Base-by-base conservation (phyloP, 164 flowering plant genomes). In the Sedum album region DNA sequence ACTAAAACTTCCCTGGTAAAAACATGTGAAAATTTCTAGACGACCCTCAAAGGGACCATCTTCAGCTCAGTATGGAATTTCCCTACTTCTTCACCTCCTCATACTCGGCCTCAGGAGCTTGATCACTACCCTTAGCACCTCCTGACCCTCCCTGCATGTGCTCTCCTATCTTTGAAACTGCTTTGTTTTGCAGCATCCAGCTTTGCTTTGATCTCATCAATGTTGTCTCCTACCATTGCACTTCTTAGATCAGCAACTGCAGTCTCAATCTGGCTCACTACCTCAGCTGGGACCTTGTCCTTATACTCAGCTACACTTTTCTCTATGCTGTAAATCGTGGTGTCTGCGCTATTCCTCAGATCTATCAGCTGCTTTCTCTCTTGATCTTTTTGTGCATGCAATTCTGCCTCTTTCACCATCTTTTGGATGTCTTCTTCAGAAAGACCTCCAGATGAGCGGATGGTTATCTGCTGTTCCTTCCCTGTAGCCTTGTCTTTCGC, bases 381-480 rank as follows among this genome's bases (percentile, higher is more conserved):
- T 41, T 77, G 74, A 21, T 77, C 80, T 35, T 68, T 77, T 25
- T 74, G 80, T 0, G 80, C 75, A 30, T 77, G 80, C 48, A 77
- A 39, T 70, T 78, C 81, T 8, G 76, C 78, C 25, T 74, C 76
- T 41, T 38, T 66, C 6, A 73, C 75, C 75, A 73, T 73, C 65
- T 69, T 73, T 15, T 77, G 74, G 15, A 75, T 75, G 62, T 78
- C 81, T 15, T 53, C 74, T 9, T 78, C 78, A 9, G 81, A 73
- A 6, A 78, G 77, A 14, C 80, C 80, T 42, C 80, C 80, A n/a
- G 80, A 78, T 0, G 80, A 73, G 4, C 70, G 73, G 73, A 79
- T 79, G 3, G 82, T 76, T 18, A 76, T 76, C 66, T 71, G 73
- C 66, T 76, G 79, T 35, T 79, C 79, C 51, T 79, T 76, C 5